Percentiles rank a stretch among this genome's conserved stretches.
Evolutionary conservation across 805 yeast genomes (phyloP).

Genomic region (Yamadazyma tumulicola): DNA sequence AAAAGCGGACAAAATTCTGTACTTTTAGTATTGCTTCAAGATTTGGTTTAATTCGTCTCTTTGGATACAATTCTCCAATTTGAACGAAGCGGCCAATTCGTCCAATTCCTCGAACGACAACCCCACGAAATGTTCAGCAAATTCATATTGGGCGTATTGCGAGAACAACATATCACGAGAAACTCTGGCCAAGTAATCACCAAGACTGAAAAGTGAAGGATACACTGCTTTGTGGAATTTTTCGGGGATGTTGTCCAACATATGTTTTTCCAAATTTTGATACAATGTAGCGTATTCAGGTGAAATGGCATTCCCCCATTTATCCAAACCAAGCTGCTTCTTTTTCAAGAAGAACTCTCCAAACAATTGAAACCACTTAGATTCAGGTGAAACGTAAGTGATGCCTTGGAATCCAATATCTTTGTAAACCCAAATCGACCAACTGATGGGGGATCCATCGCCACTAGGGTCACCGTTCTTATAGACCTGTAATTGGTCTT

Average conservation of each 20-base stretch:
- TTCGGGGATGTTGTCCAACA: constrained; percentile 38
- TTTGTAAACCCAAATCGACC: constrained; percentile 54
- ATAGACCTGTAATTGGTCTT: constrained; percentile 45
- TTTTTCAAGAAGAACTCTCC: constrained; percentile 43
- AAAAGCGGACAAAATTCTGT: no score
- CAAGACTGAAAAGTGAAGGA: constrained; percentile 38
- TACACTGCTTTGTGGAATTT: constrained; percentile 37
- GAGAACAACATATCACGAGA: constrained; percentile 42
- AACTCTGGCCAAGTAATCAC: constrained; percentile 37
- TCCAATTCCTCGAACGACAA: constrained; percentile 45
- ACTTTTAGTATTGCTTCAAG: constrained; percentile 25
- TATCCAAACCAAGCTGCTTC: constrained; percentile 43
- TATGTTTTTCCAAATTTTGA: constrained; percentile 32
- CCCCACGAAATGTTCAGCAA: constrained; percentile 41
- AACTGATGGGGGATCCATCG: constrained; percentile 41
- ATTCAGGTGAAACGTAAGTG: constrained; percentile 42
- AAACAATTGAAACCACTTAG: constrained; percentile 41
- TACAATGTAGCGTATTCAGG: constrained; percentile 37
- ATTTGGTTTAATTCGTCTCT: constrained; percentile 40
- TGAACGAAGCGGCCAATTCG: constrained; percentile 49
- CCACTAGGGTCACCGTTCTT: constrained; percentile 47
- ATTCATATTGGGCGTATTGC: constrained; percentile 43
- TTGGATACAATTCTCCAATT: constrained; percentile 42
- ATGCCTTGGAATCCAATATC: constrained; percentile 53
- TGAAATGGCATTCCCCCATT: constrained; percentile 48